Conservation (phyloP, 345 rosid genomes). For the Zanthoxylum bungeanum region DNA sequence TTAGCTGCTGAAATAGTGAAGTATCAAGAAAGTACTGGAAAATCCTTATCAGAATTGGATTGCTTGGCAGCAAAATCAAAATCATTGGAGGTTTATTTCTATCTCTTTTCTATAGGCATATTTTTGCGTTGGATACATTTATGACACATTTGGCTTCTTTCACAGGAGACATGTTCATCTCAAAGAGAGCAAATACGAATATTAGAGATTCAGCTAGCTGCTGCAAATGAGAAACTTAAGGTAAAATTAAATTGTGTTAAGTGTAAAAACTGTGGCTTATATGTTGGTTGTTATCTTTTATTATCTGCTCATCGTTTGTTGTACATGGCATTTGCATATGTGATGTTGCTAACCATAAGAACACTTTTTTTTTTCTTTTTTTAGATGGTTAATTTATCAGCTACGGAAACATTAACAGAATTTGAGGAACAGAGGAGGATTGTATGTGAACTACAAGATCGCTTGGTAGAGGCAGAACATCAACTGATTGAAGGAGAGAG, state of each 20-base stretch:
- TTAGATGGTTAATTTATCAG: constrained; percentile 60
- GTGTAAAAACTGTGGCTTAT: not conserved
- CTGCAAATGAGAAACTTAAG: constrained; percentile 81
- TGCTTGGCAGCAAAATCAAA: constrained; percentile 52
- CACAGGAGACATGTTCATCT: constrained; percentile 76
- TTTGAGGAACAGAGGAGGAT: constrained; percentile 50
- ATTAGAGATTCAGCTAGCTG: constrained; percentile 55
- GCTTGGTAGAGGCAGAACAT: constrained; percentile 56
- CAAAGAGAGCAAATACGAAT: constrained; percentile 66
- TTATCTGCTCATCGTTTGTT: not conserved
- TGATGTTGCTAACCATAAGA: not conserved
- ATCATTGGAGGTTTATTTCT: constrained; percentile 68
- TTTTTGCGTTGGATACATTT: not conserved
- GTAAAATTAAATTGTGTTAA: constrained; percentile 28
- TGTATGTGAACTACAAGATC: constrained; percentile 44
- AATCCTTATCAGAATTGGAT: constrained; percentile 64
- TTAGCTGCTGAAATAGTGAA: constrained; percentile 53
- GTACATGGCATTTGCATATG: no score
- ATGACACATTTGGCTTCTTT: constrained; percentile 5
- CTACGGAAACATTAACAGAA: constrained; percentile 42
- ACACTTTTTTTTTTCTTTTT: constrained; percentile 10
- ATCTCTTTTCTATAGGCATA: not conserved
- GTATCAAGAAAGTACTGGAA: constrained; percentile 69
- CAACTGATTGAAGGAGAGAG: constrained; percentile 73
- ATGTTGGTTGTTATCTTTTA: not conserved